A percentile compares a stretch with the other conserved stretches of the same genome.
These are phyloP conservation scores for Rhodotorula sp. DNA, from an alignment of 1,284 basidiomycete genomes.

Conservation along the genomic window DNA sequence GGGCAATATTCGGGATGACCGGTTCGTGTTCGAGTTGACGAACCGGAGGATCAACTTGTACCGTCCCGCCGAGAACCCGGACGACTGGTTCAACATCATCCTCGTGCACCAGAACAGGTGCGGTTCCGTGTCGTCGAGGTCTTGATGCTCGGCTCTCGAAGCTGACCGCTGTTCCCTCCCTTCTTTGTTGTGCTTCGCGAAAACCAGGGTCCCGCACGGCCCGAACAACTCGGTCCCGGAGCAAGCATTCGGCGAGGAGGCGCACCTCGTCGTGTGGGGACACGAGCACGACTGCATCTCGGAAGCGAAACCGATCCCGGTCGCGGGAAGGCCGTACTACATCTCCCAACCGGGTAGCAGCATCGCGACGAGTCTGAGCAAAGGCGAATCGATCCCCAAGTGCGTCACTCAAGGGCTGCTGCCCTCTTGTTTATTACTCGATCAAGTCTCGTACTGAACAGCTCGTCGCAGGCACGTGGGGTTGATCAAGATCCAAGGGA, in stretches of 20 bases:
- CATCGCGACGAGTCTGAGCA: slow-evolving; percentile 86
- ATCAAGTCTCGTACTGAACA: background rate
- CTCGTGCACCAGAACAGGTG: slow-evolving; percentile 95
- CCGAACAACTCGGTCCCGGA: slow-evolving; percentile 92
- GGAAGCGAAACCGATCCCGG: slow-evolving; percentile 83
- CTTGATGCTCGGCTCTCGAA: too few relatives aligned
- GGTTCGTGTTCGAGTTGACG: slow-evolving; percentile 92
- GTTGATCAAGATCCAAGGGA: slow-evolving; percentile 76
- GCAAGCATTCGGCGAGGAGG: slow-evolving; percentile 92
- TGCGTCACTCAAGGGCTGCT: slow-evolving; percentile 50
- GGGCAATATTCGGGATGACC: slow-evolving; percentile 92
- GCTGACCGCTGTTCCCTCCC: too few relatives aligned
- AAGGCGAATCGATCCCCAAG: slow-evolving; percentile 87
- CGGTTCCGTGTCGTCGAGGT: slow-evolving; percentile 39
- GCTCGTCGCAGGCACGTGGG: slow-evolving; percentile 71
- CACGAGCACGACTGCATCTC: slow-evolving; percentile 89
- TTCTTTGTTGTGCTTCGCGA: background rate
- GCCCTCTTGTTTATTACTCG: background rate
- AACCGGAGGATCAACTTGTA: slow-evolving; percentile 94
- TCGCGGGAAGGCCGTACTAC: slow-evolving; percentile 85
- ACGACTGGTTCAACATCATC: slow-evolving; percentile 88
- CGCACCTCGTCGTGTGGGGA: slow-evolving; percentile 94
- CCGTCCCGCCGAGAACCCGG: slow-evolving; percentile 69
- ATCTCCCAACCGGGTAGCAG: slow-evolving; percentile 95
- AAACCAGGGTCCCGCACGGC: slow-evolving; percentile 78